phyloP scores from a whole-genome alignment of 805 yeast species.

The Candida jianshihensis region DNA sequence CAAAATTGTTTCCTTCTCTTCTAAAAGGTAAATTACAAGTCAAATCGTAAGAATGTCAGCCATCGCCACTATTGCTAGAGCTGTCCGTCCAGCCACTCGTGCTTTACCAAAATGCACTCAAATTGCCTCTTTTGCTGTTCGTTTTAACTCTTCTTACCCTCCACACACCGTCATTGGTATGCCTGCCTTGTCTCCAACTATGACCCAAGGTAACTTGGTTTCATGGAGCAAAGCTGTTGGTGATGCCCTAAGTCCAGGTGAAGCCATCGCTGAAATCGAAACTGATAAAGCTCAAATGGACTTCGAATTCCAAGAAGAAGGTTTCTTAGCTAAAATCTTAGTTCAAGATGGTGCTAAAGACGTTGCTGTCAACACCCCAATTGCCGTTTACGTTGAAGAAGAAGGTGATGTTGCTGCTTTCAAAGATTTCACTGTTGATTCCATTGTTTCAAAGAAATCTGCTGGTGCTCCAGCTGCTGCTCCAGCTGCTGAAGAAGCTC shows the following conservation, averaged over 20 bases:
- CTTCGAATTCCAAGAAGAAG: conserved; percentile 97
- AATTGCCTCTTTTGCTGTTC: conserved; percentile 12
- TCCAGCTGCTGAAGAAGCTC: conserved; percentile 18
- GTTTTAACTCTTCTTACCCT: conserved; percentile 44
- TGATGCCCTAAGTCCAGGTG: conserved; percentile 86
- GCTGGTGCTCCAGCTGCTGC: conserved; percentile 27
- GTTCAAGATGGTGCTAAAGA: conserved; percentile 83
- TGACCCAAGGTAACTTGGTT: conserved; percentile 93
- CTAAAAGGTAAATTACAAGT: background rate
- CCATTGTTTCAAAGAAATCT: conserved; percentile 32
- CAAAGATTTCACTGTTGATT: conserved; percentile 80
- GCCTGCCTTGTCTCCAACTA: conserved; percentile 99
- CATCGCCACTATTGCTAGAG: conserved; percentile 14
- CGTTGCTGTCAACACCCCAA: conserved; percentile 89
- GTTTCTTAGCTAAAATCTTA: conserved; percentile 80
- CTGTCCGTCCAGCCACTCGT: conserved; percentile 7
- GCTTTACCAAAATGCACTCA: conserved; percentile 17
- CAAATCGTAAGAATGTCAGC: conserved; percentile 10
- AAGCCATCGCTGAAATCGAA: conserved; percentile 92
- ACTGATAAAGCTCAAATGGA: conserved; percentile 98
- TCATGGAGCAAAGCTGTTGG: conserved; percentile 88
- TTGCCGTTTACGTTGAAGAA: conserved; percentile 93
- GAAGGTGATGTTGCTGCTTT: conserved; percentile 81
- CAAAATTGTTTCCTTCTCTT: no score
- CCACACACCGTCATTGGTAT: conserved; percentile 83